Evolutionary conservation across 106 monocot species (phyloP), one percentile per base, ranked within the genome.

Genomic region (Acorus gramineus): DNA sequence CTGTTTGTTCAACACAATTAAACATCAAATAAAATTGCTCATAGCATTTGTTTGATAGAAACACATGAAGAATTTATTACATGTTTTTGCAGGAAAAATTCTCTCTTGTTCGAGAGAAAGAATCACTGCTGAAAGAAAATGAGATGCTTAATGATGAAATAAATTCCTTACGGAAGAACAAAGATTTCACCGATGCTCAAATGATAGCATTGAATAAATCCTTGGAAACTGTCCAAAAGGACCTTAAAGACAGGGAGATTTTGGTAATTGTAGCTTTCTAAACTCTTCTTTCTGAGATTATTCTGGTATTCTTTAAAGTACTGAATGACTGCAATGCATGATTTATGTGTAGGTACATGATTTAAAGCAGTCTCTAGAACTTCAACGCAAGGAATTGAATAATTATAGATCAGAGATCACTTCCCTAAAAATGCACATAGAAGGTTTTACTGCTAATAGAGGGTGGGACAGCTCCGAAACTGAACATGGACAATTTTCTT

Each of bases 351-450:
- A 96, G 96, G 72, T 96, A 68, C 87, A 85, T 75, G 69, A 74
- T 74, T 65, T 91, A 61, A 90, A 83, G 65, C 73, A 96, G 55
- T 74, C 81, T 53, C 47, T 81, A 72, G 96, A 96, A 67, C 69
- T 83, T 66, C 91, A 88, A 71, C 82, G 96, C 57, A 88, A 91
- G 73, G 85, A 96, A 46, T 66, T 96, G 42, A 91, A 96, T 73
- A 86, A 96, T 7, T 88, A 85, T 69, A 84, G 91, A 69, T 85
- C 87, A 65, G 96, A 96, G 75, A 96, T 96, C 62, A 96, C 96
- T 56, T 78, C 96, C 51, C 70, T 96, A 44, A 90, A 96, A 71
- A 91, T 96, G 96, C 78, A 88, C 66, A 81, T 96, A 66, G 96
- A 96, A 90, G 81, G 96, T 52, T 62, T 78, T 54, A 73, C 72